Base-by-base conservation (phyloP, 1,139 yeast genomes). In the Candida sp. region DNA sequence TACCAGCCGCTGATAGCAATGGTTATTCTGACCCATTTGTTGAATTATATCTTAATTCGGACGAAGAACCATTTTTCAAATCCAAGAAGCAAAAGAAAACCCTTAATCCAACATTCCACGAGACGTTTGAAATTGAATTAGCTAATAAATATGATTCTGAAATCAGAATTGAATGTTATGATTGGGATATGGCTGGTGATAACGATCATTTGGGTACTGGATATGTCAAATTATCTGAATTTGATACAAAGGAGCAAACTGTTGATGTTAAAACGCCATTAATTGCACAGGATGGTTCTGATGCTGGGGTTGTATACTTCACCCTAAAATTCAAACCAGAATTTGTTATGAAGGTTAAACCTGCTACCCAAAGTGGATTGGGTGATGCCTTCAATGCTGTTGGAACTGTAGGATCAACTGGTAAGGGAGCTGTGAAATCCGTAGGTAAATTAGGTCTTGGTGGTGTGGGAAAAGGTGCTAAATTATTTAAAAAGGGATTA, bases 21-120 rank as follows among this genome's bases (percentile, higher is more conserved):
- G 98, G 98, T 43, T 86, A 85, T 60, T 88, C 97, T 6, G 99
- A 93, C 65, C 99, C 99, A 48, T 93, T 82, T 58, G 75, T 83
- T 46, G 78, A 82, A 56, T 75, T 88, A 47, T 79, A 66, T 55
- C 64, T 89, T 57, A 81, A 88, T 59, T 83, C 84, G 25, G 77
- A 69, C 40, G 72, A 76, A 49, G 81, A 83, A 7, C 67, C 67
- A 33, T 70, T 81, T 53, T 81, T 70, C 70, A 89, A 88, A 70
- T 79, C 97, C 35, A 84, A 88, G 64, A 84, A 84, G 37, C 69
- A 80, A 49, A 93, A 91, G 75, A 90, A 83, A 74, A 89, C 97
- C 0, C 76, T 93, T 54, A 79, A 86, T 45, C 99, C 99, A 12
- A 77, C 69, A 1, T 95, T 95, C 93, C 84, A 91, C 60, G 95